Evolutionary conservation across 1,139 yeast genomes (phyloP), one percentile per base, ranked within the genome.

Genomic region (Casaregolazyma suthepensis): DNA sequence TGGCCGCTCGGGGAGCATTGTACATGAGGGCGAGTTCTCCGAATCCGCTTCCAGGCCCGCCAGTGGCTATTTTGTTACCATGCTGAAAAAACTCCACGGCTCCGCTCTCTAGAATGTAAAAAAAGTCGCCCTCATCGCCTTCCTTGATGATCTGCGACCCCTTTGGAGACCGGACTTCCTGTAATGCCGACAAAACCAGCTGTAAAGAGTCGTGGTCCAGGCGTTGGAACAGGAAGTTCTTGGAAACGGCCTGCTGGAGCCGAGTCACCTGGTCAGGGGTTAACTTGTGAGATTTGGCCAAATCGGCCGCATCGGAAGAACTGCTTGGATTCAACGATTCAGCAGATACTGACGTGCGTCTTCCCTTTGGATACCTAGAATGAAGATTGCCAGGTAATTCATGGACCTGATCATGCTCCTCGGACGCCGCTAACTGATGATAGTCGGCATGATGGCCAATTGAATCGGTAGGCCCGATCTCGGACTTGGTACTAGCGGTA

Each of bases 1-100:
- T 90, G 17, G 98, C 99, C 5, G 98, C 99, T 71, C 99, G 82
- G 57, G 98, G 98, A 19, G 97, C 84, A 71, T 93, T 93, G 75
- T 93, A 93, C 96, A 93, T 90, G 64, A 93, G 79, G 1, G 99
- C 99, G 66, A 93, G 79, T 71, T 93, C 99, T 65, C 99, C 99
- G 72, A 93, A 93, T 46, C 95, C 85, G 5, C 96, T 82, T 3
- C 98, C 97, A 48, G 89, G 83, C 19, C 87, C 85, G 29, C 89
- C 80, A 2, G 87, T 76, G 63, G 82, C 86, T 51, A 90, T 94
- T 64, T 82, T 80, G 52, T 79, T 70, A 51, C 85, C 91, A 66
- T 88, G 81, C 48, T 87, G 91, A 61, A 78, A 79, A 65, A 83
- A 90, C 59, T 88, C 94, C 52, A 93, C 96, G 1, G 79, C 72